These are phyloP conservation scores for Carallia pectinifolia DNA, from an alignment of 345 rosid genomes.

Conservation along the genomic window DNA sequence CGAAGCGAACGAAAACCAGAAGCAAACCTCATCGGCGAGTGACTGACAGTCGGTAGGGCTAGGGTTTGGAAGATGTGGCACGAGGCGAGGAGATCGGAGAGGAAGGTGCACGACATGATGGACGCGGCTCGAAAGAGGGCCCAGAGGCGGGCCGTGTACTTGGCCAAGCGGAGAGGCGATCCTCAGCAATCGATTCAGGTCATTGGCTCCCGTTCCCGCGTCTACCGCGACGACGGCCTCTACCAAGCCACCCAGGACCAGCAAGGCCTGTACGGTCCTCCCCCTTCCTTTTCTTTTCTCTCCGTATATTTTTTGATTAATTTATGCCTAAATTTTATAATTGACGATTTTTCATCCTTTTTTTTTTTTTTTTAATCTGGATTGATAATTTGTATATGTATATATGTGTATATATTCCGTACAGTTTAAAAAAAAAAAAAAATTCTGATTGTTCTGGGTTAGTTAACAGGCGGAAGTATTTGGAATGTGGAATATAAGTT, in stretches of 20 bases:
- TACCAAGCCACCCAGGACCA: slow-evolving; percentile 85
- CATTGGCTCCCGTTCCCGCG: slow-evolving; percentile 61
- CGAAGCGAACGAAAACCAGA: background rate
- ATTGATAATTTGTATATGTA: too few species aligned
- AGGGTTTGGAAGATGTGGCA: slow-evolving; percentile 78
- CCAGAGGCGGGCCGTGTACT: slow-evolving; percentile 76
- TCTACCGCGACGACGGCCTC: slow-evolving; percentile 83
- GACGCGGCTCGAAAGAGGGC: slow-evolving; percentile 99
- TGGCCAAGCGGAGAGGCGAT: slow-evolving; percentile 94
- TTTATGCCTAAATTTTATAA: too few species aligned
- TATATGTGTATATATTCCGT: too few species aligned
- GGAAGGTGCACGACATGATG: slow-evolving; percentile 98
- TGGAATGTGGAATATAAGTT: too few species aligned
- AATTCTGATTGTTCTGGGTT: background rate
- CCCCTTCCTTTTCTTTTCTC: background rate
- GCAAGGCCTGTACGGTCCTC: slow-evolving; percentile 67
- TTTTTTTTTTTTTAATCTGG: too few species aligned
- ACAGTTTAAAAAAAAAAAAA: too few species aligned
- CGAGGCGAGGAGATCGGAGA: slow-evolving; percentile 98
- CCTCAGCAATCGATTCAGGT: slow-evolving; percentile 91
- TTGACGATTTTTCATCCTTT: background rate
- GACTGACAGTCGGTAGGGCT: background rate
- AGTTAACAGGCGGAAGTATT: too few species aligned
- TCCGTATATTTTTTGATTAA: too few species aligned
- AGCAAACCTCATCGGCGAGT: background rate